These are phyloP conservation scores for Solanum clarkiae DNA, from an alignment of 257 asterid genomes.

Conservation along the genomic window DNA sequence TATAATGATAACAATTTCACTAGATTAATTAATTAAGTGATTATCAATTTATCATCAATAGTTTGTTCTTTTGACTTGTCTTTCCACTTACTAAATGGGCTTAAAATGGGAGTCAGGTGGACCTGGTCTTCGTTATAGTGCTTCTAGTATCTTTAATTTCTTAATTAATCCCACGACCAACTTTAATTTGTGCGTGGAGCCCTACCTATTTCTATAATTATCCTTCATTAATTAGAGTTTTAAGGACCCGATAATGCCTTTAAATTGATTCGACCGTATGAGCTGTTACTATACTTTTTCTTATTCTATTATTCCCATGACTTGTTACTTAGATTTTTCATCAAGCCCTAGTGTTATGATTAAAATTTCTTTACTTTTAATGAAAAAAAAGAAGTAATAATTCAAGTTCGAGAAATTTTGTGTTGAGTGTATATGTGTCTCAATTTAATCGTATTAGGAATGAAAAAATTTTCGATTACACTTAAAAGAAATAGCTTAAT, in stretches of 20 bases:
- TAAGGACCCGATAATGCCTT: neutral
- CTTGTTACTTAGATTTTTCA: neutral
- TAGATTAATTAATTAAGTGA: neutral
- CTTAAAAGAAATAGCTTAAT: too few species aligned
- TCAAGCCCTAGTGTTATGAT: neutral
- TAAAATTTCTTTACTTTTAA: neutral
- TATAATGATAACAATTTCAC: neutral
- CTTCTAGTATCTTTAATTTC: neutral
- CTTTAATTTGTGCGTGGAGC: neutral
- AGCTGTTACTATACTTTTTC: neutral
- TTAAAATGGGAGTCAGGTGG: neutral
- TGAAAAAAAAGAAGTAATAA: neutral
- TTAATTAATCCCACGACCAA: neutral
- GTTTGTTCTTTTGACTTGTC: neutral
- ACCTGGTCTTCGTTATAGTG: neutral
- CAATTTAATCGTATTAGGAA: neutral
- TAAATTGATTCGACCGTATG: neutral
- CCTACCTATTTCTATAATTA: neutral
- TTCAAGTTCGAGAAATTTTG: neutral
- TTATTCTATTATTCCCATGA: neutral
- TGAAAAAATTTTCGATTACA: neutral
- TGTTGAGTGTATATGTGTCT: neutral
- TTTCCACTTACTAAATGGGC: neutral
- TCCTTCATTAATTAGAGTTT: neutral
- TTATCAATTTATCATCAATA: neutral